Base-by-base conservation (phyloP, 1,284 basidiomycete species). In the Puccinia hordei region DNA sequence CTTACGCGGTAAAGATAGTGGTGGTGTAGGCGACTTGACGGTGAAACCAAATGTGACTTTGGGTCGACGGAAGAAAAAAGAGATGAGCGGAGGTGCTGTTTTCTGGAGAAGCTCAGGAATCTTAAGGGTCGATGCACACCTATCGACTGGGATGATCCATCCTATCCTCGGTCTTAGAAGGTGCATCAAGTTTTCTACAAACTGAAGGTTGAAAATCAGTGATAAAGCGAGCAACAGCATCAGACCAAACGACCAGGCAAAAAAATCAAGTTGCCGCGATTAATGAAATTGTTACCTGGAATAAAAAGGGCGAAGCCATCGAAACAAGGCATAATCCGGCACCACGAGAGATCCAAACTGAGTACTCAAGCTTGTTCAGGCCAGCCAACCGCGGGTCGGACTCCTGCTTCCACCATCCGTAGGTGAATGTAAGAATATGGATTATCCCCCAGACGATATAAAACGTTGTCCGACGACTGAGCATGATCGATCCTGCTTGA, bases 1-100 rank as follows among this genome's bases (percentile, higher is more conserved):
- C 41, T 66, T 24, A 76, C 73, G 61, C 41, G 27, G 73, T 66
- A 53, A 76, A 76, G n/a, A 76, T 51, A 2, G 66, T 33, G 10
- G 61, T 65, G n/a, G 73, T 65, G 41, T 76, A 66, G 41, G 73
- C 73, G 12, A 76, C 73, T 65, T 76, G 73, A 65, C 73, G 73
- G 44, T 76, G 73, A 35, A 76, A 76, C 73, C 73, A 76, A 22
- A 76, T 76, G 38, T 76, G 49, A 33, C 73, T 76, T 35, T 15
- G 17, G 24, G 27, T 15, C 5, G 35, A 22, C 27, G 49, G 41
- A 41, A 68, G 41, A 13, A 61, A 19, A 44, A 41, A 41, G n/a
- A 63, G 30, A 44, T 75, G 2, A 63, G 73, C 30, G 44, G n/a
- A 61, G 19, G 73, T 17, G n/a, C n/a, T n/a, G n/a, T n/a, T n/a